Base-by-base conservation (phyloP, 1,284 basidiomycete genomes). In the Cystobasidium sp. region DNA sequence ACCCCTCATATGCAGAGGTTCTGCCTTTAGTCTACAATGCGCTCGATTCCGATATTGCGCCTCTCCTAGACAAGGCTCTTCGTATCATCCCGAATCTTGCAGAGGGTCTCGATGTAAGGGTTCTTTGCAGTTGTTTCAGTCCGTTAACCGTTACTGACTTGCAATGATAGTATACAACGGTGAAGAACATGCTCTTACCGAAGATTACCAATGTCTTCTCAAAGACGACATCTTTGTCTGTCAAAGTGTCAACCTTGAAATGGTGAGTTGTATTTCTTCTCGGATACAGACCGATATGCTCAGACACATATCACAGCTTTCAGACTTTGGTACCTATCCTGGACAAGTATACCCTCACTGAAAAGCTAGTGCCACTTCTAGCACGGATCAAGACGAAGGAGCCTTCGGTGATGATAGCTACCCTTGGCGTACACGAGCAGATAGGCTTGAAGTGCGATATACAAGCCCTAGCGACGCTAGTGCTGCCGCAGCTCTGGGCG, bases 311-410 rank as follows among this genome's bases (percentile, higher is more conserved):
- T 41, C 91, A 98, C 46, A 95, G 94, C 71, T 97, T 99, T 83
- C 84, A 93, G 49, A 85, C 89, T 0, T 94, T 99, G 92, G 92
- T 99, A 22, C 90, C 91, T 79, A 94, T 92, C 1, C 86, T 99
- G 51, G 96, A 99, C 84, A 93, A 96, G 83, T 91, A 91, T 61
- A 97, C 92, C 77, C 82, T 99, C 68, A 97, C 95, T 0, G 94
- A 97, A 79, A 97, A 97, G 82, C 86, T 99, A 16, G 95, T 98
- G 1, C 96, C 96, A 0, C 83, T 98, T 16, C 84, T 99, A 24
- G 90, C 94, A 0, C 94, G 94, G 81, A 97, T 99, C 79, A 90
- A 96, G 70, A 99, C 96, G 1, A 97, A 87, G 88, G 94, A 97
- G 81, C 93, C 93, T 8, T 89, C 90, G 39, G 93, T 97, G 6